Conservation (phyloP, 1,139 yeast species). For the Saccharomycopsis hybrid region DNA sequence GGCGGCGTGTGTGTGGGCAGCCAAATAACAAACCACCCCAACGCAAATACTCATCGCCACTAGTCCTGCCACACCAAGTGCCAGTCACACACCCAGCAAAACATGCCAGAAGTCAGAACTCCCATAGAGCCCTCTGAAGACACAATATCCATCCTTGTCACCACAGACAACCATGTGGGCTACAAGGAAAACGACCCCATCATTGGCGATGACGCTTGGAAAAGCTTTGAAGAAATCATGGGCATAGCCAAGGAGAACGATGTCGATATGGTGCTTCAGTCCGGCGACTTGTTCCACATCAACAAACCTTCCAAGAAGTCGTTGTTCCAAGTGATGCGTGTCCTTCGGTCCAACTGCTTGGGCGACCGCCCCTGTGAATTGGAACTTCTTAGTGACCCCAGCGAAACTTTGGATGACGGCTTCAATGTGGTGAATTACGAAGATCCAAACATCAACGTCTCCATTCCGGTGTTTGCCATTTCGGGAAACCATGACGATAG, state of each 20-base stretch:
- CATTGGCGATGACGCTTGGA: conserved; percentile 86
- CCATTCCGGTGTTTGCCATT: conserved; percentile 90
- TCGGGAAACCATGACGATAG: conserved; percentile 98
- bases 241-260: conserved; percentile 61
- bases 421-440: conserved; percentile 76
- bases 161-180: conserved; percentile 97
- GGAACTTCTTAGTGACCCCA: conserved; percentile 77
- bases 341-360: conserved; percentile 66
- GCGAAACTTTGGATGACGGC: conserved; percentile 48
- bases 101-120: conserved; percentile 8
- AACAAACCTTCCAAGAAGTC: conserved; percentile 87
- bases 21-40: too few relatives aligned
- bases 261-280: conserved; percentile 86
- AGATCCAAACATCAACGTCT: conserved; percentile 82
- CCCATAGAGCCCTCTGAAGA: conserved; percentile 30
- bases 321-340: conserved; percentile 72
- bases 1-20: too few relatives aligned
- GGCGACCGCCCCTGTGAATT: conserved; percentile 87
- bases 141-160: conserved; percentile 70
- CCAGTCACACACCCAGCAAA: neutral
- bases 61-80: too few relatives aligned
- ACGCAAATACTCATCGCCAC: too few relatives aligned
- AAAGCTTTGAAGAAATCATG: conserved; percentile 79
- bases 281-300: conserved; percentile 89
- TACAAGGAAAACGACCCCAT: conserved; percentile 85